Conservation (phyloP, 805 yeast species). For the Lipomyces sp. region DNA sequence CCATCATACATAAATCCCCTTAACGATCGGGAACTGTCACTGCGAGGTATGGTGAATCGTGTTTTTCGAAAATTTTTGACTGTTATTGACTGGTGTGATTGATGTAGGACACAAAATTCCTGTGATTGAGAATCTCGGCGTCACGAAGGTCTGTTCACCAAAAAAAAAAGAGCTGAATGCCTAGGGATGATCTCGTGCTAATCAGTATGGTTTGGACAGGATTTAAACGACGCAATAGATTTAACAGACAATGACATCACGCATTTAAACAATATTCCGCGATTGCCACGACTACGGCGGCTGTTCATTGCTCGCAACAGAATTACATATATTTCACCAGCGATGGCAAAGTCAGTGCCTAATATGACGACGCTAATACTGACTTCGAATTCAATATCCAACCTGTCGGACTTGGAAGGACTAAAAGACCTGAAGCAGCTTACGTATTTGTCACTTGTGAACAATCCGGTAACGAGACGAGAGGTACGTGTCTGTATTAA, state of each 20-base stretch:
- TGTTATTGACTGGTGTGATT: background rate
- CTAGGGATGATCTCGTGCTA: background rate
- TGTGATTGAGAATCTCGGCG: conserved; percentile 52
- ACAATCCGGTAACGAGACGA: conserved; percentile 43
- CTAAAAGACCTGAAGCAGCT: conserved; percentile 52
- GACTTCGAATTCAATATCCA: conserved; percentile 55
- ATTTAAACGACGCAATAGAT: conserved; percentile 64
- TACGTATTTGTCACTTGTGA: conserved; percentile 56
- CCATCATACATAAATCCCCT: conserved; percentile 56
- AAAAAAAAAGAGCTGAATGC: background rate
- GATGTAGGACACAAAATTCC: conserved; percentile 47
- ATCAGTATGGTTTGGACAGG: conserved; percentile 36
- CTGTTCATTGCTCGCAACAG: conserved; percentile 68
- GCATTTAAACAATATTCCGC: conserved; percentile 57
- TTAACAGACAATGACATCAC: conserved; percentile 75
- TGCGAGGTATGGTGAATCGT: conserved; percentile 44
- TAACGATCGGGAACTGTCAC: conserved; percentile 51
- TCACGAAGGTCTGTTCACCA: conserved; percentile 39
- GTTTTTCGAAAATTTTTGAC: conserved; percentile 34
- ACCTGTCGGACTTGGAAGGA: conserved; percentile 52
- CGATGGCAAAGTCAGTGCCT: conserved; percentile 49
- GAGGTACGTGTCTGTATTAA: conserved; percentile 22
- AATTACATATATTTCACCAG: conserved; percentile 52
- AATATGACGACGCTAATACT: conserved; percentile 59
- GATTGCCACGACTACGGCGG: conserved; percentile 52